Percentiles rank a stretch among this genome's conserved stretches.
phyloP scores from a whole-genome alignment of 1,284 basidiomycete species.

The Sanghuangporus sanghuang region DNA sequence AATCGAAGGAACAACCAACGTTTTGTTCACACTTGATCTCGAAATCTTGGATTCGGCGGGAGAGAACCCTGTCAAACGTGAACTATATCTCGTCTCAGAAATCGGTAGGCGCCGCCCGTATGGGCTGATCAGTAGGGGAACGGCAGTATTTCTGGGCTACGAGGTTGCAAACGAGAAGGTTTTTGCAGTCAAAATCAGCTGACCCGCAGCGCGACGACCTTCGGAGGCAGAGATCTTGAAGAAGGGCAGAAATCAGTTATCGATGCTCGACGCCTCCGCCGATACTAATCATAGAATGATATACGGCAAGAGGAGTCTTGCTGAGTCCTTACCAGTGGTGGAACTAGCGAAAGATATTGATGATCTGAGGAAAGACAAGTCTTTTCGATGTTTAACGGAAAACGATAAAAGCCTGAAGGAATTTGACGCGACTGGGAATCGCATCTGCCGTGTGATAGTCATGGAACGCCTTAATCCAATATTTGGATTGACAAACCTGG shows the following conservation, averaged over 20 bases:
- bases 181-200: background rate
- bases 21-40: too few relatives aligned
- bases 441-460: background rate
- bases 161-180: background rate
- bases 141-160: background rate
- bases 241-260: background rate
- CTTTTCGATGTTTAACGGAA: background rate
- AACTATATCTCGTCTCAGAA: too few relatives aligned
- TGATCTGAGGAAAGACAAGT: background rate
- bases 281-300: background rate
- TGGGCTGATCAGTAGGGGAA: background rate
- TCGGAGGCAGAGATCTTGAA: background rate
- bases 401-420: background rate
- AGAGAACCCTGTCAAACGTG: too few relatives aligned
- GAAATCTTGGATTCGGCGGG: too few relatives aligned
- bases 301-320: background rate
- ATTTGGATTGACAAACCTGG: background rate
- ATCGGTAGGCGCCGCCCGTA: background rate
- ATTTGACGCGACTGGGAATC: background rate
- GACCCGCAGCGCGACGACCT: background rate
- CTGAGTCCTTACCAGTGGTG: background rate
- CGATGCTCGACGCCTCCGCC: background rate
- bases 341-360: background rate
- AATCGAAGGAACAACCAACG: too few relatives aligned
- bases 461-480: background rate